Conservation (phyloP, 2,329 filamentous ascomycete genomes). For the Cladorrhinum sp. region DNA sequence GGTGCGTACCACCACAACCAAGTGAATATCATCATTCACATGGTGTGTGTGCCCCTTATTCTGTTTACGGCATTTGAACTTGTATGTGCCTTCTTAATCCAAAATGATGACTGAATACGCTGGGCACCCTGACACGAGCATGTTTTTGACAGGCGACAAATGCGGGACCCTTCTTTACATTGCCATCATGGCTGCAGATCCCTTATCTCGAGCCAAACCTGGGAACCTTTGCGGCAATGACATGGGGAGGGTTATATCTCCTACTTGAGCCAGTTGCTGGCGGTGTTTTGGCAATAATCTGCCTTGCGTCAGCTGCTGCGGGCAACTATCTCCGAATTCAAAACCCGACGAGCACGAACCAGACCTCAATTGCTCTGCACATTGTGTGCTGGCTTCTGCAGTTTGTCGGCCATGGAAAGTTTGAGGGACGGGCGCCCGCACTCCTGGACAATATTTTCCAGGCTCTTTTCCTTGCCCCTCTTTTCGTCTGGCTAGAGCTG, state of each 20-base stretch:
- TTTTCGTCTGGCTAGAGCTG: constrained; percentile 96
- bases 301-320: constrained; percentile 71
- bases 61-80: constrained; percentile 68
- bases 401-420: constrained; percentile 86
- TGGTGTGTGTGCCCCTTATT: constrained; percentile 74
- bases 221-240: constrained; percentile 39
- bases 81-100: constrained; percentile 47
- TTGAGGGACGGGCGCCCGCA: constrained; percentile 83
- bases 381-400: constrained; percentile 80
- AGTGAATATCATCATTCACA: constrained; percentile 75
- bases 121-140: constrained; percentile 5
- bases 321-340: constrained; percentile 70
- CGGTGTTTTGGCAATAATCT: constrained; percentile 68
- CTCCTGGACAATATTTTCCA: constrained; percentile 89
- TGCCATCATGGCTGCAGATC: constrained; percentile 64
- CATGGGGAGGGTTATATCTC: constrained; percentile 72
- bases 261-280: constrained; percentile 94
- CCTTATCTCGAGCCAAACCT: constrained; percentile 57
- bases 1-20: constrained; percentile 78
- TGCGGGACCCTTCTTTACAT: constrained; percentile 59
- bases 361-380: constrained; percentile 64
- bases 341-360: constrained; percentile 47
- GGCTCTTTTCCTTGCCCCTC: constrained; percentile 85
- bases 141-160: constrained; percentile 52
- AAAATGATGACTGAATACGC: background rate